A percentile compares a stretch with the other conserved stretches of the same genome.
These are phyloP conservation scores for Aristolochia californica DNA, from an alignment of 164 flowering plant species.

Conservation along the genomic window DNA sequence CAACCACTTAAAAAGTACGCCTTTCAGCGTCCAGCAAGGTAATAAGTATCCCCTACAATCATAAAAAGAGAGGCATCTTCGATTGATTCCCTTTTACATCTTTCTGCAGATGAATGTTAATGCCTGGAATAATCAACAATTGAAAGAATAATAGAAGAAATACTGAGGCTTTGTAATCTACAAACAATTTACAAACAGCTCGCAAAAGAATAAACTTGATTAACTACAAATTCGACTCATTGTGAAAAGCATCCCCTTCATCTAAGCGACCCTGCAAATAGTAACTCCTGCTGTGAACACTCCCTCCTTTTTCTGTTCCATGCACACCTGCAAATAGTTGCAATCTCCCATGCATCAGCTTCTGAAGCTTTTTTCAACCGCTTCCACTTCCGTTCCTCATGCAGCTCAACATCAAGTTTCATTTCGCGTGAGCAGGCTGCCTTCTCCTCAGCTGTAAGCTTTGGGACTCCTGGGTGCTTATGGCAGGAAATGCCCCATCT, in stretches of 20 bases:
- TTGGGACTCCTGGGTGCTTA: slow-evolving; percentile 31
- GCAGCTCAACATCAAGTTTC: slow-evolving; percentile 80
- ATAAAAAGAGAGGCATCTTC: too few species aligned
- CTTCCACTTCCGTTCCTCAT: slow-evolving; percentile 89
- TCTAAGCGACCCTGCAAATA: slow-evolving; percentile 65
- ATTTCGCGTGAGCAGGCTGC: slow-evolving; percentile 81
- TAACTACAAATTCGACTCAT: too few species aligned
- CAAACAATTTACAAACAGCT: too few species aligned
- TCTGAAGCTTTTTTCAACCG: too few species aligned
- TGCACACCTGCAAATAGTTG: slow-evolving; percentile 29
- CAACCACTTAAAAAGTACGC: too few species aligned
- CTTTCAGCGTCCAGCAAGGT: too few species aligned
- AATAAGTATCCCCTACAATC: too few species aligned
- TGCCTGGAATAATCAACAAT: too few species aligned
- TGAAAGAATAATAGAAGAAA: too few species aligned
- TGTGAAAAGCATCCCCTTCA: slow-evolving; percentile 80
- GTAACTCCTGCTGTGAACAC: slow-evolving; percentile 71
- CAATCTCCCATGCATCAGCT: too few species aligned
- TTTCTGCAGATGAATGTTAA: too few species aligned
- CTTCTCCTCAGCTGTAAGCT: slow-evolving; percentile 80
- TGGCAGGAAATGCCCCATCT: slow-evolving; percentile 8
- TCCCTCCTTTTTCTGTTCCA: slow-evolving; percentile 90
- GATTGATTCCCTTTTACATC: too few species aligned
- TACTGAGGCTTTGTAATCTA: background rate
- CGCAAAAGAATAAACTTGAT: background rate